Percentiles rank a stretch among this genome's conserved stretches.
Evolutionary conservation across 179 eudicot species (phyloP).

Genomic region (Nepenthes alata): DNA sequence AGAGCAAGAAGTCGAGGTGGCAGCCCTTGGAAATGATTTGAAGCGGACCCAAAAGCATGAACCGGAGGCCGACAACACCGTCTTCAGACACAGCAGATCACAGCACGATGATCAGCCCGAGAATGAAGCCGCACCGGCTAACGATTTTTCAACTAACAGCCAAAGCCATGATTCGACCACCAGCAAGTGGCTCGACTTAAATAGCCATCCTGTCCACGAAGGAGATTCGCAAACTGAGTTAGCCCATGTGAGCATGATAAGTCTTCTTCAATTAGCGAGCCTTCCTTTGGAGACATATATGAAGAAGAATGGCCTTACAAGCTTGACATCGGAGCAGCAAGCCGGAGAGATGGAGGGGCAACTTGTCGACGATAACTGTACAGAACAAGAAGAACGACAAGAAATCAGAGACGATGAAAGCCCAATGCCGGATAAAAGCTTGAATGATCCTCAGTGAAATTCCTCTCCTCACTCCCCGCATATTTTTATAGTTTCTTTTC

Average conservation of each 20-base stretch:
- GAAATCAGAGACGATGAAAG: too few species aligned
- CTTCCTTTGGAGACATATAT: constrained; percentile 43
- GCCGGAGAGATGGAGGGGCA: not conserved
- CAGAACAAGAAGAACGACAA: too few species aligned
- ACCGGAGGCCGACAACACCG: constrained; percentile 22
- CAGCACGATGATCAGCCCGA: constrained; percentile 11
- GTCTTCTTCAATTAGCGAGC: constrained; percentile 42
- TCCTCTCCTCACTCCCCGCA: too few species aligned
- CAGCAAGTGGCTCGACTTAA: constrained; percentile 42
- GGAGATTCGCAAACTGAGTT: constrained; percentile 15
- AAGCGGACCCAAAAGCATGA: constrained; percentile 23
- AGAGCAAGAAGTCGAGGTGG: constrained; percentile 54
- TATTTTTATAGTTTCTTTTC: too few species aligned
- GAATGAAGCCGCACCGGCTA: constrained; percentile 10
- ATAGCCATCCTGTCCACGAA: constrained; percentile 32
- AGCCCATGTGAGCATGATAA: constrained; percentile 30
- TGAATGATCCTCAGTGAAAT: too few species aligned
- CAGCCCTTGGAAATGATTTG: constrained; percentile 31
- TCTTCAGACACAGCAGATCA: constrained; percentile 8
- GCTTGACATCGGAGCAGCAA: constrained; percentile 38
- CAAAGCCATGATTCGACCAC: constrained; percentile 8
- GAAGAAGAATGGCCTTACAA: constrained; percentile 43
- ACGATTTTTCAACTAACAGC: constrained; percentile 12
- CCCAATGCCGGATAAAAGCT: too few species aligned
- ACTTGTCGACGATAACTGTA: too few species aligned